Percentiles rank a stretch among this genome's conserved stretches.
phyloP scores from a whole-genome alignment of 1,139 yeast species.

The Yamadazyma dushanensis region DNA sequence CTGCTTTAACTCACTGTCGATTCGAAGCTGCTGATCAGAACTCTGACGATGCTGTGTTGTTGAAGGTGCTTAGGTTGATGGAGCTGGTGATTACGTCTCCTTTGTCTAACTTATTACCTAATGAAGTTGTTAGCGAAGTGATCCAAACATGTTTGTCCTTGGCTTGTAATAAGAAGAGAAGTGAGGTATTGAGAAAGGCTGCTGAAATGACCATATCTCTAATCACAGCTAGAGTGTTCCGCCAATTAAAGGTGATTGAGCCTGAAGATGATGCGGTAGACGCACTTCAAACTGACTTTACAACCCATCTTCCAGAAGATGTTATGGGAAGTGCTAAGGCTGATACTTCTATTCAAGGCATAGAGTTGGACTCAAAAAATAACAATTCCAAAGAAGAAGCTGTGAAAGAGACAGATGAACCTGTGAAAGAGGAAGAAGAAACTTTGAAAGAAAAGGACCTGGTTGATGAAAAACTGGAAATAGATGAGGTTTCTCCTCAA shows the following conservation, averaged over 20 bases:
- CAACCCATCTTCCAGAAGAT: conserved; percentile 40
- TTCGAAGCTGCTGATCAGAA: conserved; percentile 95
- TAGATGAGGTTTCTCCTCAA: not conserved
- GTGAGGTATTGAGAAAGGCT: conserved; percentile 83
- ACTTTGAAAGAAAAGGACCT: not conserved
- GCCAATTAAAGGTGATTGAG: conserved; percentile 56
- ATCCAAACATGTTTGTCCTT: conserved; percentile 88
- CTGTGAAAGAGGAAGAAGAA: conserved; percentile 6
- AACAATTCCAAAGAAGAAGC: conserved; percentile 5
- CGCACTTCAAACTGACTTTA: conserved; percentile 36
- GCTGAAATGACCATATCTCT: conserved; percentile 84
- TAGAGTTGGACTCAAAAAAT: conserved; percentile 1
- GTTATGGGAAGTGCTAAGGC: conserved; percentile 39
- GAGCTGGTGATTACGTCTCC: conserved; percentile 69
- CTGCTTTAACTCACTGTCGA: conserved; percentile 89
- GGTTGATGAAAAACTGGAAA: not conserved
- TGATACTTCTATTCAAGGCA: conserved; percentile 8
- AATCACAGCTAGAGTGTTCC: conserved; percentile 69
- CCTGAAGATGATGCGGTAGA: conserved; percentile 39
- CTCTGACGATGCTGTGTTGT: conserved; percentile 87
- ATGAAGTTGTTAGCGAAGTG: conserved; percentile 84
- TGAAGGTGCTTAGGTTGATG: conserved; percentile 76
- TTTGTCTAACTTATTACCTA: conserved; percentile 64
- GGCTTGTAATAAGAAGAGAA: conserved; percentile 90
- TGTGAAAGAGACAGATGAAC: not conserved